These are phyloP conservation scores for Xylariaceae sp. DNA, from an alignment of 2,329 filamentous ascomycete species.

Conservation along the genomic window DNA sequence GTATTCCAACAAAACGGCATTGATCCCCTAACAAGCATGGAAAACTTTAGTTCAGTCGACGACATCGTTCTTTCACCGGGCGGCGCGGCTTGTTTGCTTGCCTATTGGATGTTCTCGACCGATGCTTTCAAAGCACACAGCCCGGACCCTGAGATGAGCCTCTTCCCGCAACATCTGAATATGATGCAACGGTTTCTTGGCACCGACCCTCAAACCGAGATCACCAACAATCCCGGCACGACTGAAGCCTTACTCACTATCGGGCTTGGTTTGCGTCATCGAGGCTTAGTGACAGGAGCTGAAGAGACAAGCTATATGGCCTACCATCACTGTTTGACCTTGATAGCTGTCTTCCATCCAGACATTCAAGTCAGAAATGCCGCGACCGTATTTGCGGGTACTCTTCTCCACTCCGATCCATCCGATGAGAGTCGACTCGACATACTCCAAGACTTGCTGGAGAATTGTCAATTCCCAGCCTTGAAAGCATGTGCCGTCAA, in stretches of 20 bases:
- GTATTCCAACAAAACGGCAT: slow-evolving; percentile 38
- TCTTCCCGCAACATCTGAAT: slow-evolving; percentile 56
- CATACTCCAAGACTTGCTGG: slow-evolving; percentile 59
- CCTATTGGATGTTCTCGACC: slow-evolving; percentile 58
- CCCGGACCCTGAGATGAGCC: slow-evolving; percentile 46
- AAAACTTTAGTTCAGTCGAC: slow-evolving; percentile 42
- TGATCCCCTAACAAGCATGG: slow-evolving; percentile 45
- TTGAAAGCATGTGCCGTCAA: slow-evolving; percentile 58
- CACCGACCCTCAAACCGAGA: slow-evolving; percentile 44
- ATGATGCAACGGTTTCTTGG: slow-evolving; percentile 51
- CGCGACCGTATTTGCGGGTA: slow-evolving; percentile 48
- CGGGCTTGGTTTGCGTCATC: slow-evolving; percentile 53
- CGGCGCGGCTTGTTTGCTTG: slow-evolving; percentile 54
- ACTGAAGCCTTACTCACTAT: slow-evolving; percentile 56
- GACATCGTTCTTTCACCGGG: slow-evolving; percentile 54
- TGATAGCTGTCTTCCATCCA: slow-evolving; percentile 54
- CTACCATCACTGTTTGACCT: slow-evolving; percentile 55
- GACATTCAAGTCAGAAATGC: slow-evolving; percentile 50
- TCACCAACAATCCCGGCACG: slow-evolving; percentile 48
- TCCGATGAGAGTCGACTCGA: slow-evolving; percentile 53
- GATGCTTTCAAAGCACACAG: slow-evolving; percentile 55
- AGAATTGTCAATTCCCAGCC: slow-evolving; percentile 59
- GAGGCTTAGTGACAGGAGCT: slow-evolving; percentile 38
- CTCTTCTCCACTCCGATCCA: slow-evolving; percentile 53
- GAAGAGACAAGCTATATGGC: slow-evolving; percentile 47